phyloP scores from a whole-genome alignment of 345 rosid species.

The Carallia pectinifolia region DNA sequence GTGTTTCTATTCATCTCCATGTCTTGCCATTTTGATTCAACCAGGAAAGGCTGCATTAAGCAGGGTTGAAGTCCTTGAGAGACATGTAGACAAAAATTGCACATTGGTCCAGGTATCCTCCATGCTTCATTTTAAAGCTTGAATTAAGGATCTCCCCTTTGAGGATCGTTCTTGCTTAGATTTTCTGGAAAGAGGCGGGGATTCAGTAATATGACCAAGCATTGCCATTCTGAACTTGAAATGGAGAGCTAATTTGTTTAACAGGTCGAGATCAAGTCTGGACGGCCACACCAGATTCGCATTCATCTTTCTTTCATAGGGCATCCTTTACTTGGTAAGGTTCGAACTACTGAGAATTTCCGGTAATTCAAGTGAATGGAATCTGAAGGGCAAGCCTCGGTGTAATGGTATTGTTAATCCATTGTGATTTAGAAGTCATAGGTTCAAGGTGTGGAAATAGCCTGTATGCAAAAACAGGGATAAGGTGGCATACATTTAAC shows the following conservation, averaged over 20 bases:
- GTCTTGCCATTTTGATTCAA: constrained; percentile 1
- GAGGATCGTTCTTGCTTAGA: not conserved
- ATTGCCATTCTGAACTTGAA: not conserved
- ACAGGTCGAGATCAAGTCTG: constrained; percentile 88
- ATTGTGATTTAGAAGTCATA: too few species aligned
- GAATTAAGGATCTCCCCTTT: not conserved
- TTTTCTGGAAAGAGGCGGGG: not conserved
- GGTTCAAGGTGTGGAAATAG: too few species aligned
- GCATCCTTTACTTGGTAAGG: constrained; percentile 75
- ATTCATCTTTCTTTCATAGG: constrained; percentile 88
- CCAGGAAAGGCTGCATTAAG: constrained; percentile 76
- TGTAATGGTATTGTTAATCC: too few species aligned
- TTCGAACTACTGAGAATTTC: constrained; percentile 3
- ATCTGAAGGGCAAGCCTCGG: not conserved
- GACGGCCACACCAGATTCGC: constrained; percentile 90
- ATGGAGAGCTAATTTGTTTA: not conserved
- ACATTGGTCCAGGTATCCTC: constrained; percentile 63
- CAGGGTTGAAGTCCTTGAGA: constrained; percentile 70
- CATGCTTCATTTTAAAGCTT: constrained; percentile 10
- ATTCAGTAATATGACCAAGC: too few species aligned
- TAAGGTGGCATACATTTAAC: too few species aligned
- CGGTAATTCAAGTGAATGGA: not conserved
- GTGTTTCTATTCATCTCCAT: not conserved
- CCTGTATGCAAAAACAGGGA: too few species aligned
- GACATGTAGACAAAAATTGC: constrained; percentile 47